phyloP scores from a whole-genome alignment of 768 basidiomycete species.

The Galerina sulciceps region DNA sequence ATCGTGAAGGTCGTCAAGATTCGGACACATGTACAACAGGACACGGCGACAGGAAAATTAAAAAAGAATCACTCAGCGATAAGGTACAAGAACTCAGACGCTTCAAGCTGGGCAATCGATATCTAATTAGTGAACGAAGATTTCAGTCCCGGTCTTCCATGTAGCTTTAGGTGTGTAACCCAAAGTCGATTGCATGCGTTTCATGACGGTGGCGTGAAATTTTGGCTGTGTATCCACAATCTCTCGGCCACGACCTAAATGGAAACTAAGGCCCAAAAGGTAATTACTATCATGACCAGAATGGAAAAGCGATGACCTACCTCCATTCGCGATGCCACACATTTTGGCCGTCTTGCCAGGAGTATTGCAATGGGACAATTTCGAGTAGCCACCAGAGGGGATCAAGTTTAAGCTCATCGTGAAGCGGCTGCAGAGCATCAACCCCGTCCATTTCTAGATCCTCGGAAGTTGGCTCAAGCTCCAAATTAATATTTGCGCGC shows the following conservation, averaged over 20 bases:
- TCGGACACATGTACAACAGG: too few species aligned
- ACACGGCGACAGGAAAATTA: too few species aligned
- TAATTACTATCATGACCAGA: neutral
- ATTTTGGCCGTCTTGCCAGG: constrained; percentile 60
- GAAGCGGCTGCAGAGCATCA: constrained; percentile 53
- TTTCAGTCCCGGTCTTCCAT: constrained; percentile 51
- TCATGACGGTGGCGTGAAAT: constrained; percentile 68
- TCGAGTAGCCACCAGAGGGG: constrained; percentile 77
- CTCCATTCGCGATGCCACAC: constrained; percentile 57
- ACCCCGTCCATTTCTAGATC: constrained; percentile 29
- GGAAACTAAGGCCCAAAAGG: constrained; percentile 36
- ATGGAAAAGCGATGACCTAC: constrained; percentile 42
- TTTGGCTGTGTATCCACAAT: constrained; percentile 51
- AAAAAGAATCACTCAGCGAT: too few species aligned
- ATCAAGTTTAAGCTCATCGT: constrained; percentile 52
- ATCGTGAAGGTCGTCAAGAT: neutral
- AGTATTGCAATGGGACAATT: constrained; percentile 55
- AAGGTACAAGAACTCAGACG: too few species aligned
- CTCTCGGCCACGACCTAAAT: constrained; percentile 61
- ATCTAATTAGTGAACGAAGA: constrained; percentile 40
- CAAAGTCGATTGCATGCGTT: constrained; percentile 53
- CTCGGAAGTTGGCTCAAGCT: constrained; percentile 9
- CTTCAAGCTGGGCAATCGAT: too few species aligned
- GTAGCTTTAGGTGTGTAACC: constrained; percentile 63
- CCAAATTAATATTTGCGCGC: constrained; percentile 40